Evolutionary conservation across 495 filamentous ascomycete genomes (phyloP).

Genomic region (Aspergillus carlsbadensis): DNA sequence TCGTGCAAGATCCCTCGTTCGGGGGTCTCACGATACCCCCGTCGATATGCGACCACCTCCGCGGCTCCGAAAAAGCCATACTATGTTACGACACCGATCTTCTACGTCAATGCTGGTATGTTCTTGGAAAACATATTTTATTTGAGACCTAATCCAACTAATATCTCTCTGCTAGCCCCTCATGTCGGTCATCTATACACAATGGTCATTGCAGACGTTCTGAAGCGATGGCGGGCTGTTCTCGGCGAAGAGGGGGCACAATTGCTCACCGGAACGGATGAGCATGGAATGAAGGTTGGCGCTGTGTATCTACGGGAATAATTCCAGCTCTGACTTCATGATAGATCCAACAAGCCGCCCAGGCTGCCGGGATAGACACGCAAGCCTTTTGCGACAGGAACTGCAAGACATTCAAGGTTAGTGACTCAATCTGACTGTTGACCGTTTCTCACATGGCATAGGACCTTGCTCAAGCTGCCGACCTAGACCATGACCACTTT

Average conservation of each 20-base stretch:
- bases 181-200: conserved; percentile 95
- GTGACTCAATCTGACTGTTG: not conserved
- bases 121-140: not conserved
- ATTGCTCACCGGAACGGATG: conserved; percentile 91
- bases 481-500: conserved; percentile 77
- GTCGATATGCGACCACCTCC: conserved; percentile 34
- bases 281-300: conserved; percentile 89
- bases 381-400: conserved; percentile 62
- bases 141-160: conserved; percentile 16
- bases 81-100: conserved; percentile 96
- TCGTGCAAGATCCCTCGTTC: conserved; percentile 23
- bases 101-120: conserved; percentile 96
- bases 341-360: conserved; percentile 81
- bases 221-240: conserved; percentile 90
- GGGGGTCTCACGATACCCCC: conserved; percentile 17
- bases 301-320: not conserved
- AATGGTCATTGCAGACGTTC: conserved; percentile 83
- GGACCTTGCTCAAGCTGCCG: conserved; percentile 64
- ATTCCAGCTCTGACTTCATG: conserved; percentile 18
- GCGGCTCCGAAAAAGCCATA: conserved; percentile 68
- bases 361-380: conserved; percentile 58
- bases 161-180: conserved; percentile 57
- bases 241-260: conserved; percentile 64
- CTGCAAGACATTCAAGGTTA: conserved; percentile 49
- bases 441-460: conserved; percentile 21